Conservation (phyloP, 345 rosid genomes). For the Brassica incana region DNA sequence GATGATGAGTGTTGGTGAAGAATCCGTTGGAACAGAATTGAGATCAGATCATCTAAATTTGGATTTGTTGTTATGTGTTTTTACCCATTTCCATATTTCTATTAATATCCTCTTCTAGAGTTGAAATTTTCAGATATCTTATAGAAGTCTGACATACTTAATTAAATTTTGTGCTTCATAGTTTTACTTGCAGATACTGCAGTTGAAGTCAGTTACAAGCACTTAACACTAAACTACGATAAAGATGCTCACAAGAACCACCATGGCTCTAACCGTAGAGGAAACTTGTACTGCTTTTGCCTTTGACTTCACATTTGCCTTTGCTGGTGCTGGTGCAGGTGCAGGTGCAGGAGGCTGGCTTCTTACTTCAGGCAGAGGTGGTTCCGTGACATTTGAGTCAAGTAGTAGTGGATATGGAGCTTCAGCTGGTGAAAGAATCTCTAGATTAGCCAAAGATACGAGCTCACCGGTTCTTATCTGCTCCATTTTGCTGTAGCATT, state of each 20-base stretch:
- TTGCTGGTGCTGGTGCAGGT: background rate
- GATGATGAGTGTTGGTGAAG: slow-evolving; percentile 22
- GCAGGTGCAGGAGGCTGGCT: slow-evolving; percentile 14
- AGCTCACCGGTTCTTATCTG: slow-evolving; percentile 51
- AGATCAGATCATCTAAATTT: slow-evolving; percentile 31
- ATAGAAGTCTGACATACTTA: background rate
- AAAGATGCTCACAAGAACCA: slow-evolving; percentile 30
- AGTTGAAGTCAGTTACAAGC: slow-evolving; percentile 24
- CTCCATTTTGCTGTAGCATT: slow-evolving; percentile 53
- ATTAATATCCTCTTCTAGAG: slow-evolving; percentile 31
- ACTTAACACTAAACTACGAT: slow-evolving; percentile 18
- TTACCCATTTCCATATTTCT: slow-evolving; percentile 31
- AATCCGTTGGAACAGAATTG: slow-evolving; percentile 32
- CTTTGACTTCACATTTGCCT: slow-evolving; percentile 17
- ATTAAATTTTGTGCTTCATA: slow-evolving; percentile 12
- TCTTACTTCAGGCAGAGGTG: slow-evolving; percentile 53
- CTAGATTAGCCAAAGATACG: background rate
- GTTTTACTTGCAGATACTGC: slow-evolving; percentile 25
- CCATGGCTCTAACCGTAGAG: slow-evolving; percentile 5
- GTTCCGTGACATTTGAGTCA: slow-evolving; percentile 50
- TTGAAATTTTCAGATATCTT: background rate
- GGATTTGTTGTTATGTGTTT: slow-evolving; percentile 13
- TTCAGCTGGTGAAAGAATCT: slow-evolving; percentile 50
- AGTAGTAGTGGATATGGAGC: slow-evolving; percentile 61
- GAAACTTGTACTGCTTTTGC: slow-evolving; percentile 15